Evolutionary conservation across 108 stramenopile genomes (phyloP).

Genomic region (Pseudonitzschia delicatissima): DNA sequence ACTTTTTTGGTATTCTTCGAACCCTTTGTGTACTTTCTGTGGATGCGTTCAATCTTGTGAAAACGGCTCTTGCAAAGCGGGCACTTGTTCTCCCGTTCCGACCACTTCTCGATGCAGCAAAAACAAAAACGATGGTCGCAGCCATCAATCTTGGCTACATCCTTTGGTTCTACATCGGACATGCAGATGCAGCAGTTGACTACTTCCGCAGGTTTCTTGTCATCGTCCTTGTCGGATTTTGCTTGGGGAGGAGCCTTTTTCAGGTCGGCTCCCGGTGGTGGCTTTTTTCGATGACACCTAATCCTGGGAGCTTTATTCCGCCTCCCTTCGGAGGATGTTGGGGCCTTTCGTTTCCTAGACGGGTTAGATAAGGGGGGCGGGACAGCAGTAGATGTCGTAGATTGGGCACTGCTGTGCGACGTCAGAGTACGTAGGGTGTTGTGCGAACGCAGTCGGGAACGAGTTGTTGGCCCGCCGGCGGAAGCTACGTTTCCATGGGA

Average conservation of each 20-base stretch:
- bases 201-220: slow-evolving; percentile 7
- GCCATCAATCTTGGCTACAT: slow-evolving; percentile 57
- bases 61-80: slow-evolving; percentile 86
- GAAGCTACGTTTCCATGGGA: not conserved
- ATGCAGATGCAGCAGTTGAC: slow-evolving; percentile 80
- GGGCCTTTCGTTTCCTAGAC: not conserved
- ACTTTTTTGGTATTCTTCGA: slow-evolving; percentile 64
- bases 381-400: no score
- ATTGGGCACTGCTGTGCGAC: no score
- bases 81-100: slow-evolving; percentile 84
- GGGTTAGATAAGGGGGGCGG: no score
- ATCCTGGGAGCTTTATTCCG: no score
- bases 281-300: slow-evolving; percentile 23
- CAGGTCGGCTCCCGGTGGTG: slow-evolving; percentile 8
- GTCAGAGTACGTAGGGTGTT: no score
- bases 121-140: slow-evolving; percentile 87
- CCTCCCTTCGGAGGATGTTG: no score
- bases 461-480: slow-evolving; percentile 1
- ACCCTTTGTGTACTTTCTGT: slow-evolving; percentile 34
- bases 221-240: not conserved
- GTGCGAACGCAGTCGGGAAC: no score
- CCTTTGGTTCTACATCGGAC: slow-evolving; percentile 50
- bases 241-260: slow-evolving; percentile 18
- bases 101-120: slow-evolving; percentile 82
- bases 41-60: slow-evolving; percentile 67